phyloP scores from a whole-genome alignment of 257 asterid genomes.

The Petunia axillaris region DNA sequence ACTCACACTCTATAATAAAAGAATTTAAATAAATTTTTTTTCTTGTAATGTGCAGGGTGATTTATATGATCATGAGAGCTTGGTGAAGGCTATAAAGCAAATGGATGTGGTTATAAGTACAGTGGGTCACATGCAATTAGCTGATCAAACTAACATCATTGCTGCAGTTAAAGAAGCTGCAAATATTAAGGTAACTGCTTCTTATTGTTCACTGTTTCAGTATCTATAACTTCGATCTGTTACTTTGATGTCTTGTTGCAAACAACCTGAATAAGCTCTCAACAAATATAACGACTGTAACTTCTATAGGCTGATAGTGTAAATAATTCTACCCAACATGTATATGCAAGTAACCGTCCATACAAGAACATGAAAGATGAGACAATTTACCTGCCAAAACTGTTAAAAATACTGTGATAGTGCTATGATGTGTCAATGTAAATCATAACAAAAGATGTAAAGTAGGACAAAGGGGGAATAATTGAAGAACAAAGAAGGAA shows the following conservation, averaged over 20 bases:
- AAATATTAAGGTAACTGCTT: constrained; percentile 55
- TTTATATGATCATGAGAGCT: constrained; percentile 56
- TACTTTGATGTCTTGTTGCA: not conserved
- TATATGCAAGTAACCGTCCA: too few relatives aligned
- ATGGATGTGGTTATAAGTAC: constrained; percentile 75
- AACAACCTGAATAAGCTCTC: too few relatives aligned
- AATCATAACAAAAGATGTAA: not conserved
- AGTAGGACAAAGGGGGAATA: not conserved
- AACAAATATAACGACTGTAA: not conserved
- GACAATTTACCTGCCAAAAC: too few relatives aligned
- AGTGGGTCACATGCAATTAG: constrained; percentile 52
- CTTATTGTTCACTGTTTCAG: not conserved
- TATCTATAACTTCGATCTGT: not conserved
- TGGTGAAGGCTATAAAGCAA: constrained; percentile 65
- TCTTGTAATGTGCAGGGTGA: constrained; percentile 50
- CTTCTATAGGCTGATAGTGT: too few relatives aligned
- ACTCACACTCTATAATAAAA: not conserved
- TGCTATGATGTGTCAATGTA: too few relatives aligned
- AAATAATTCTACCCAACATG: too few relatives aligned
- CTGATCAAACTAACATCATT: constrained; percentile 62
- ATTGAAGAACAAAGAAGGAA: too few relatives aligned
- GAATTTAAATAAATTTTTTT: not conserved
- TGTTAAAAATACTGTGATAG: too few relatives aligned
- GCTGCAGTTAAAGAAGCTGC: constrained; percentile 76
- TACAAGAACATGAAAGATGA: too few relatives aligned